Conservation (phyloP, 1,284 basidiomycete species). For the Ceratobasidium sp. region DNA sequence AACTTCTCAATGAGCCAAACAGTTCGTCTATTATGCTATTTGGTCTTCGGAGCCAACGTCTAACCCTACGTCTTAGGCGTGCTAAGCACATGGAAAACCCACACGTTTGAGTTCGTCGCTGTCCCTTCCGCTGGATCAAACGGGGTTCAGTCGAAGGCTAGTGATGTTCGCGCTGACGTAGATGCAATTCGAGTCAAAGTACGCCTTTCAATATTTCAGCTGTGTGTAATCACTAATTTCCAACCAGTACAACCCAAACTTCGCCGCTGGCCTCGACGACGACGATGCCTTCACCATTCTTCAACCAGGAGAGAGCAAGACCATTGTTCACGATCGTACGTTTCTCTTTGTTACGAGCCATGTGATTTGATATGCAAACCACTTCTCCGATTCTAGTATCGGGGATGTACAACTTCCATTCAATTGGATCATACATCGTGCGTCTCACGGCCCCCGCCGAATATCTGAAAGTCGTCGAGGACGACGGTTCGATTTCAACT, state of each 20-base stretch:
- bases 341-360: constrained; percentile 4
- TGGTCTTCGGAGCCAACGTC: not conserved
- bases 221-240: not conserved
- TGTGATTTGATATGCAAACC: constrained; percentile 6
- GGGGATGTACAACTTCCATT: constrained; percentile 43
- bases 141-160: constrained; percentile 15
- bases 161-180: constrained; percentile 2
- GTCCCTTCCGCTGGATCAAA: constrained; percentile 4
- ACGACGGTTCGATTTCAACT: constrained; percentile 34
- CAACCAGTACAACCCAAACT: constrained; percentile 25
- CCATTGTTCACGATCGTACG: constrained; percentile 39
- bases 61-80: constrained; percentile 1
- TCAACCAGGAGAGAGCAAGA: constrained; percentile 44
- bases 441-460: constrained; percentile 27
- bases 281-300: constrained; percentile 18
- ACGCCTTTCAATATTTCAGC: not conserved
- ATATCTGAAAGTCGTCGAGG: constrained; percentile 30
- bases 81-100: constrained; percentile 41
- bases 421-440: constrained; percentile 30
- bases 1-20: constrained; percentile 43
- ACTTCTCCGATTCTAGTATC: constrained; percentile 41
- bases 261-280: constrained; percentile 20
- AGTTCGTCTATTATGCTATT: not conserved
- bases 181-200: constrained; percentile 37
- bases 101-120: constrained; percentile 36